These are phyloP conservation scores for Phytophthora palmivora DNA, from an alignment of 352 stramenopile genomes.

Conservation along the genomic window DNA sequence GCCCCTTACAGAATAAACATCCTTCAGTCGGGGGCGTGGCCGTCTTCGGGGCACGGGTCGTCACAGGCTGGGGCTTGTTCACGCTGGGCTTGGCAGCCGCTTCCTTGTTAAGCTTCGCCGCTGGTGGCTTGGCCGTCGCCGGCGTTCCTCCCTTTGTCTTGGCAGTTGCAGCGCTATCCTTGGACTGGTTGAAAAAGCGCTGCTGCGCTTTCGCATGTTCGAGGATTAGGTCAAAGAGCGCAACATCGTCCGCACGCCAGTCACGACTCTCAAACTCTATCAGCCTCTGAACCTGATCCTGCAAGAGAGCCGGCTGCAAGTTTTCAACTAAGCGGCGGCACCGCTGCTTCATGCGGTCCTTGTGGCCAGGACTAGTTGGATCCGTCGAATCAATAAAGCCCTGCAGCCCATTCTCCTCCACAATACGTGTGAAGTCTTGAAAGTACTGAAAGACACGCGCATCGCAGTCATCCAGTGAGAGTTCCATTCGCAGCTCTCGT, in stretches of 20 bases:
- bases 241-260: no score
- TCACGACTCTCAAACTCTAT: slow-evolving; percentile 24
- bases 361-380: slow-evolving; percentile 1
- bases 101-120: no score
- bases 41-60: no score
- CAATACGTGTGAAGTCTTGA: slow-evolving; percentile 21
- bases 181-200: slow-evolving; percentile 4
- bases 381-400: slow-evolving; percentile 10
- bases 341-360: no score
- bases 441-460: slow-evolving; percentile 21
- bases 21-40: slow-evolving; percentile 5
- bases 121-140: no score
- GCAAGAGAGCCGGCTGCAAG: no score
- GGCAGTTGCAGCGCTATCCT: no score
- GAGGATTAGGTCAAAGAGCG: slow-evolving; percentile 14
- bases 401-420: slow-evolving; percentile 22
- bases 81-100: no score
- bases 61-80: no score
- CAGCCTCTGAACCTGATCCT: slow-evolving; percentile 8
- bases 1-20: no score
- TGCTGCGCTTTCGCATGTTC: slow-evolving; percentile 18
- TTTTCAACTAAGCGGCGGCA: no score
- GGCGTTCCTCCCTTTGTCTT: no score
- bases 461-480: slow-evolving; percentile 19
- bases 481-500: slow-evolving; percentile 19